phyloP scores from a whole-genome alignment of 495 filamentous ascomycete species.

The Tuber aestivum region DNA sequence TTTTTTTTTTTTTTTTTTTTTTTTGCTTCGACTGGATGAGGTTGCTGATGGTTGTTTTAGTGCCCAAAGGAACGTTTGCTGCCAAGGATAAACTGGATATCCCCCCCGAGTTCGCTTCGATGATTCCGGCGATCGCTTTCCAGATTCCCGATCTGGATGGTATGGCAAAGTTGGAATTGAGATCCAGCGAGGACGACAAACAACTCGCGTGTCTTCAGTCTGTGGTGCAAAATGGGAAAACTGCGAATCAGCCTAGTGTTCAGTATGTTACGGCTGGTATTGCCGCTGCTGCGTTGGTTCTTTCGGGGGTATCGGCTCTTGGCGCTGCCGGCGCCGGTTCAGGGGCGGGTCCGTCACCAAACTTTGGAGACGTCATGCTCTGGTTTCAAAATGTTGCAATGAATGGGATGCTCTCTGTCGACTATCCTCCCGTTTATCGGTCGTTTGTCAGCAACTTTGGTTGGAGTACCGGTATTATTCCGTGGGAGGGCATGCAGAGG shows the following conservation, averaged over 20 bases:
- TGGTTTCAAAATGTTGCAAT: conserved; percentile 92
- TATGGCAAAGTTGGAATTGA: conserved; percentile 70
- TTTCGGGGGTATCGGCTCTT: conserved; percentile 67
- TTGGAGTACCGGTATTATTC: conserved; percentile 79
- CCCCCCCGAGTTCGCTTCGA: conserved; percentile 59
- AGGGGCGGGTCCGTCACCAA: conserved; percentile 58
- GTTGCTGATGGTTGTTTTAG: conserved; percentile 48
- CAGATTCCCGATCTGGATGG: conserved; percentile 85
- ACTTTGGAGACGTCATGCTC: conserved; percentile 76
- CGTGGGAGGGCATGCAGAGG: conserved; percentile 71
- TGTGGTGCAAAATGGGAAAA: conserved; percentile 78
- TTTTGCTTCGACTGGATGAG: background rate
- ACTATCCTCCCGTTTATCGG: conserved; percentile 76
- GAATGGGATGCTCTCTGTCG: conserved; percentile 90
- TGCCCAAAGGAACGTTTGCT: conserved; percentile 66
- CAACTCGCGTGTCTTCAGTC: conserved; percentile 80
- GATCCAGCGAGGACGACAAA: conserved; percentile 53
- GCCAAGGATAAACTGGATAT: conserved; percentile 65
- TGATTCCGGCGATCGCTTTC: conserved; percentile 89
- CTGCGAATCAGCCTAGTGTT: conserved; percentile 64
- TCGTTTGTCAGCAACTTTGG: conserved; percentile 89
- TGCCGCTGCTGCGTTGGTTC: conserved; percentile 72
- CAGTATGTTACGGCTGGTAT: conserved; percentile 81
- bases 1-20: conserved; percentile 11
- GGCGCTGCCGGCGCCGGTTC: conserved; percentile 54